These are phyloP conservation scores for Phytophthora hibernalis DNA, from an alignment of 352 stramenopile species.

Conservation along the genomic window DNA sequence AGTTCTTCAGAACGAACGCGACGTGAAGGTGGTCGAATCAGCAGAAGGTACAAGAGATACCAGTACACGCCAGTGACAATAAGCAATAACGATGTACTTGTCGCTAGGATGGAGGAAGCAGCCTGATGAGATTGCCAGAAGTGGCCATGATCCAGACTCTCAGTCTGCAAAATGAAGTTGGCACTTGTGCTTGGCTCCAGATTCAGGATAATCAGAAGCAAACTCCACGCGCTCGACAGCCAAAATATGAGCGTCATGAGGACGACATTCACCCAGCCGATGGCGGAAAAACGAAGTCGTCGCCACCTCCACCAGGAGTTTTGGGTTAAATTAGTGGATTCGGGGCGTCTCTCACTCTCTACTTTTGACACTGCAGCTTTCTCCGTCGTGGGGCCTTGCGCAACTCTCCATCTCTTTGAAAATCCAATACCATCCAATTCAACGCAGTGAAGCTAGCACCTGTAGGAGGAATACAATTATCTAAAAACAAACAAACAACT, in stretches of 20 bases:
- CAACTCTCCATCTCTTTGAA: conserved; percentile 12
- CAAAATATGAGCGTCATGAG: conserved; percentile 31
- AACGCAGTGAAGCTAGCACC: neutral
- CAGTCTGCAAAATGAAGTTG: conserved; percentile 47
- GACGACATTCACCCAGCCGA: conserved; percentile 25
- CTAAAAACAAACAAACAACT: neutral
- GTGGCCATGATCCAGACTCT: conserved; percentile 37
- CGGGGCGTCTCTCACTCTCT: neutral
- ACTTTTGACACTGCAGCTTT: neutral
- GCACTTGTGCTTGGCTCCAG: conserved; percentile 38
- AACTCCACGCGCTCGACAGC: conserved; percentile 38
- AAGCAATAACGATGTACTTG: conserved; percentile 15
- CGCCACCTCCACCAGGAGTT: conserved; percentile 25
- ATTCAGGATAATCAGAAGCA: conserved; percentile 46
- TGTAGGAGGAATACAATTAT: neutral
- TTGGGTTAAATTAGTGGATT: neutral
- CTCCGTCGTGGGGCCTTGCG: conserved; percentile 1
- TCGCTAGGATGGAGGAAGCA: conserved; percentile 3
- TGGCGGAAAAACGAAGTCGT: conserved; percentile 17
- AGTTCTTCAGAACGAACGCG: conserved; percentile 4
- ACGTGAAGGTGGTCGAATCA: conserved; percentile 10
- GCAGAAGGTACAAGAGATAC: conserved; percentile 30
- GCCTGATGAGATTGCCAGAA: conserved; percentile 21
- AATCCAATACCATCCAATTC: neutral
- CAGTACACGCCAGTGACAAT: conserved; percentile 29